Evolutionary conservation across 345 rosid species (phyloP), one percentile per base, ranked within the genome.

Genomic region (Pugionium cornutum): DNA sequence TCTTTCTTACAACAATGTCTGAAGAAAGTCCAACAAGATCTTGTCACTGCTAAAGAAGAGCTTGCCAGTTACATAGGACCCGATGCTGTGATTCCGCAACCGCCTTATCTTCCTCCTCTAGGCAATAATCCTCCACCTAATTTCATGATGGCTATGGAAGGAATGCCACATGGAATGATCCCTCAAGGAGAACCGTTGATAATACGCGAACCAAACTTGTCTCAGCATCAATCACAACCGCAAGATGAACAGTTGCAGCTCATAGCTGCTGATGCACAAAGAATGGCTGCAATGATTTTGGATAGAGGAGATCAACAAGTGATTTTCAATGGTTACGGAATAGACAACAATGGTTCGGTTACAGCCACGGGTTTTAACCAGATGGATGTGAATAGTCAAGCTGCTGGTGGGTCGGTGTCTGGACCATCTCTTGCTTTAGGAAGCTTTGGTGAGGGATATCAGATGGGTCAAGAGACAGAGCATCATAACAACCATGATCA

Each of bases 1-100:
- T 80, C 91, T 5, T 56, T 81, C 59, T 80, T 88, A 6, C 97
- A 88, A 51, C 94, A 88, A 60, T 71, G 55, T 51, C 85, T 85
- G 3, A 83, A 81, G 75, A 75, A 73, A 56, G 41, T 85, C 9
- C 89, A 83, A 35, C 53, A 6, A 10, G 87, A 81, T 61, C 86
- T 89, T 4, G 48, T 55, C 37, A 54, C 35, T 28, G 90, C 89
- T 9, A 82, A 78, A 74, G 84, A 83, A 68, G 89, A 89, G 68
- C 79, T 92, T 30, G 72, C 82, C 0, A 58, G 75, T 7, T 82
- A 78, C 52, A 64, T 85, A 5, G 92, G 84, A 9, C 78, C 82
- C 1, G 79, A 80, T 35, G 81, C 86, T 80, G 53, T 78, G 46
- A 41, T 56, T 33, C 60, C 26, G 4, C 64, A 44, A 59, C 66